phyloP scores from a whole-genome alignment of 2,329 filamentous ascomycete species.

The Fusarium cicatricum region DNA sequence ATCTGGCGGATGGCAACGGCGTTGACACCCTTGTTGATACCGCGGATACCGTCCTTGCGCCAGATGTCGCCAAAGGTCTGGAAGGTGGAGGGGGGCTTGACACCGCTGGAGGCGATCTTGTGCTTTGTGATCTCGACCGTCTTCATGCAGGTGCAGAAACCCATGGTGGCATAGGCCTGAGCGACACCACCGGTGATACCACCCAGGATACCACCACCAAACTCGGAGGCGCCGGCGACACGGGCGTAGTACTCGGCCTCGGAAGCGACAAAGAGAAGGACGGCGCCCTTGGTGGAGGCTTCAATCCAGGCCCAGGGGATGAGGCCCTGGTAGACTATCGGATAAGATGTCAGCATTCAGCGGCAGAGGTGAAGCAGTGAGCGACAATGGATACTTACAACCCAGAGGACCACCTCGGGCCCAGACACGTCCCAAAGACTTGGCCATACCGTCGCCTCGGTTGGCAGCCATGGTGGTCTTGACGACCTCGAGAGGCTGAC shows the following conservation, averaged over 20 bases:
- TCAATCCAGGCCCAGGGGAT: slow-evolving; percentile 99
- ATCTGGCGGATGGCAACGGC: slow-evolving; percentile 98
- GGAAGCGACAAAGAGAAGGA: slow-evolving; percentile 98
- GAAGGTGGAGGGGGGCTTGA: slow-evolving; percentile 89
- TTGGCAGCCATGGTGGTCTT: slow-evolving; percentile 99
- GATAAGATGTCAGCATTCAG: slow-evolving; percentile 35
- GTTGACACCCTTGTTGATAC: slow-evolving; percentile 99
- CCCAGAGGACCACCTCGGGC: slow-evolving; percentile 89
- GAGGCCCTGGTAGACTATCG: slow-evolving; percentile 98
- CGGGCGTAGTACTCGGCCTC: slow-evolving; percentile 97
- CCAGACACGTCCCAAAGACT: slow-evolving; percentile 89
- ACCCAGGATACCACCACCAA: slow-evolving; percentile 86
- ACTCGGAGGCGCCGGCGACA: slow-evolving; percentile 82
- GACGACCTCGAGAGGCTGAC: slow-evolving; percentile 92
- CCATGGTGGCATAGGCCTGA: slow-evolving; percentile 99
- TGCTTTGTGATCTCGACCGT: slow-evolving; percentile 99
- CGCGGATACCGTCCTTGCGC: slow-evolving; percentile 88
- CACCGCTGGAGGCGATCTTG: slow-evolving; percentile 86
- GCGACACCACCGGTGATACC: slow-evolving; percentile 95
- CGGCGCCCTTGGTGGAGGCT: slow-evolving; percentile 98
- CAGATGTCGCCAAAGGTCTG: slow-evolving; percentile 98
- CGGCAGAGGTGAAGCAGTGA: background rate
- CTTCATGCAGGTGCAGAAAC: slow-evolving; percentile 99
- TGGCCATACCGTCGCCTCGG: slow-evolving; percentile 84
- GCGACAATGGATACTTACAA: slow-evolving; percentile 69